Evolutionary conservation across 257 asterid species (phyloP), one percentile per base, ranked within the genome.

Genomic region (Gentiana macrophylla): DNA sequence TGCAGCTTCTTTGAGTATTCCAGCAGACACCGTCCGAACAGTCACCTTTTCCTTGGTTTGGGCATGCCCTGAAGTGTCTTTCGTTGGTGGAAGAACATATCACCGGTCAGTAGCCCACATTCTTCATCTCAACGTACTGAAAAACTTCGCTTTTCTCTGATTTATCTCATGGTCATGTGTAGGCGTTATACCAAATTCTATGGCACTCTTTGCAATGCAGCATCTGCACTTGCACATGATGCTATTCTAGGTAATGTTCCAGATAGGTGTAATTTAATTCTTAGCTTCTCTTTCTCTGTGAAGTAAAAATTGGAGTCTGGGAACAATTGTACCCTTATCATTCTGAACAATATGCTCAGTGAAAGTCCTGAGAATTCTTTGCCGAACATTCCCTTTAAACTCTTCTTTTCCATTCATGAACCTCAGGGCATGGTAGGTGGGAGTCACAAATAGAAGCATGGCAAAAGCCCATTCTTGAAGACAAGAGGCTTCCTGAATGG

Each of bases 401-500:
- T 32, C 2, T 13, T 57, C 43, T 36, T 9, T 62, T 61, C 50
- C 53, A 13, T 34, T 24, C 46, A 55, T 57, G 49, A 64, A 67
- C 53, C 57, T 35, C 65, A 92, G 99, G 73, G 71, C 86, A 82
- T 53, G 69, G 53, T 51, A 72, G 52, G 34, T 92, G 99, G 99
- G 97, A 92, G 69, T 77, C 94, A 57, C 85, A 83, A 57, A 81
- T 88, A 35, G 99, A 88, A 71, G 89, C 78, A 53, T 92, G 99
- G 99, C 97, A 92, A 68, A 80, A 76, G 52, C 95, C 99, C 56
- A 80, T 88, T 56, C 88, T 88, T 58, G 95, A 79, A 70, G 97
- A 92, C 85, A 75, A 73, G 73, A 79, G 91, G 63, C 76, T 83
- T 73, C 99, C 99, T 51, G 94, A 85, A 71, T 92, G 99, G 99